Evolutionary conservation across 768 basidiomycete species (phyloP), one percentile per base, ranked within the genome.

Genomic region (Psilocybe sp.): DNA sequence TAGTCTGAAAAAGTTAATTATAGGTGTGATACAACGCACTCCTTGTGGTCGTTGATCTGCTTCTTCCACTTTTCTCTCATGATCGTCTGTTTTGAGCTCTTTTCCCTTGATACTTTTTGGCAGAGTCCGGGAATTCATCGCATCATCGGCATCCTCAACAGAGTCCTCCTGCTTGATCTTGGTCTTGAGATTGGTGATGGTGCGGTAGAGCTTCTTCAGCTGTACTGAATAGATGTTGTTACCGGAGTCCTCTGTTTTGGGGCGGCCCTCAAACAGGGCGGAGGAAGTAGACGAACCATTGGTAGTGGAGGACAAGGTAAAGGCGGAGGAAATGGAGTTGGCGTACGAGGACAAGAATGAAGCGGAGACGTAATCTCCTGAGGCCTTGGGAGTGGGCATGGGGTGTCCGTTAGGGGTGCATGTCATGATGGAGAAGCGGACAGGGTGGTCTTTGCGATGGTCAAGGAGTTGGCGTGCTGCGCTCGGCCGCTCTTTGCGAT

Each of bases 381-480:
- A 84, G 10, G 77, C 74, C 56, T 84, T 84, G 19, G 81, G 76
- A n/a, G 77, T 73, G 6, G 81, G 79, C 0, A 72, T 57, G 0
- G 78, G 74, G 5, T 78, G 77, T 36, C 63, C 62, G 44, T 59
- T 62, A 40, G 63, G 52, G 40, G 84, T 78, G 37, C 84, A 78
- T 4, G 80, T 71, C 33, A 82, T 76, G 32, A 84, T 79, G 36
- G 81, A 73, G 68, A 98, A 98, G 10, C 87, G 81, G 31, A 93
- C 81, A 0, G 97, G 92, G 64, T 98, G 92, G 64, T 98, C 90
- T 60, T 91, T 85, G 35, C 89, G 78, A 51, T 89, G 91, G 62
- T 98, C 93, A 50, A 93, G 95, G 0, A 97, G 80, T 52, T 87
- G 88, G 37, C 84, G 70, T 6, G 76, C 65, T 3, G 74, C 56